Conservation (phyloP, 1,139 yeast genomes). For the Suhomyces yuchorum region DNA sequence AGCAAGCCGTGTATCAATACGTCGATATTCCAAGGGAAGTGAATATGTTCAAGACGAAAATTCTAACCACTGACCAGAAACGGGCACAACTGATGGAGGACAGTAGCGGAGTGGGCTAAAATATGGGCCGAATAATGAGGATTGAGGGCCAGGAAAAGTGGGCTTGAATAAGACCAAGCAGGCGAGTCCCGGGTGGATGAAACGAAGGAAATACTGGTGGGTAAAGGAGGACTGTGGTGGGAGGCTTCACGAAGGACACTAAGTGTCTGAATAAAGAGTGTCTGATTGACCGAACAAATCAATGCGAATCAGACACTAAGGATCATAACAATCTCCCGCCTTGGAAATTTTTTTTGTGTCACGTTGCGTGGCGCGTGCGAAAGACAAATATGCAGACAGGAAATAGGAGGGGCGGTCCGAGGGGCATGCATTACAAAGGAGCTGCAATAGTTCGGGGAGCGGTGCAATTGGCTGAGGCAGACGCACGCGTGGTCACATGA, state of each 20-base stretch:
- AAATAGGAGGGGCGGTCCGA: constrained; percentile 1
- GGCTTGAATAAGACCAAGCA: background rate
- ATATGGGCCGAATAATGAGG: background rate
- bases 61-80: background rate
- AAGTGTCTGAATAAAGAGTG: constrained; percentile 3
- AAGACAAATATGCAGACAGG: background rate
- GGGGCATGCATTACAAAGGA: background rate
- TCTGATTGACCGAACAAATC: background rate
- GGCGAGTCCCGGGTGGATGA: background rate
- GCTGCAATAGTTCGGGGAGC: background rate
- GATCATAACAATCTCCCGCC: constrained; percentile 14
- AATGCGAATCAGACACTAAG: constrained; percentile 7
- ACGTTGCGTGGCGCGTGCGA: constrained; percentile 11
- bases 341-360: constrained; percentile 15
- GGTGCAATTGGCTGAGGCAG: background rate
- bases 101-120: background rate
- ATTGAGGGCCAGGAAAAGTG: background rate
- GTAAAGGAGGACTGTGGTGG: background rate
- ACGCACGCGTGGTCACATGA: background rate
- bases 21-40: background rate
- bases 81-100: background rate
- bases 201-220: background rate
- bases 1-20: background rate
- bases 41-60: background rate
- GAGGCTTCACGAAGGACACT: background rate